Evolutionary conservation across 805 yeast genomes (phyloP), one percentile per base, ranked within the genome.

Genomic region (Monosporozyma unispora): DNA sequence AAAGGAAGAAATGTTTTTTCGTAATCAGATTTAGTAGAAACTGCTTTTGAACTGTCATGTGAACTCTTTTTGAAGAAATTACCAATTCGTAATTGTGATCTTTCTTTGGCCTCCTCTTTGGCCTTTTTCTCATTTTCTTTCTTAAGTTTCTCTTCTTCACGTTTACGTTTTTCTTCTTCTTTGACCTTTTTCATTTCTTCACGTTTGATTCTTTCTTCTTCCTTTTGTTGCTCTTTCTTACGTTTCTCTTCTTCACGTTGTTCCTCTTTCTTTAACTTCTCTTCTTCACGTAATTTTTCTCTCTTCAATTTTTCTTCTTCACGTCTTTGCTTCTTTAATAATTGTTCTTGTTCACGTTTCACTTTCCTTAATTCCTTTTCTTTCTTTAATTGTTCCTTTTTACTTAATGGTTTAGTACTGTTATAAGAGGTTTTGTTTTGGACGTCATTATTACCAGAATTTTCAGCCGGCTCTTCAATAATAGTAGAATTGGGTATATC

Each of bases 71-170:
- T 57, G 54, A 67, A 64, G 44, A 64, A 65, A 47, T 66, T 70
- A 29, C 70, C 71, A 40, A 68, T 69, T 48, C 67, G 59, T 28
- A 62, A 62, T 47, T 69, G 73, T 41, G 68, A 68, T 52, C 64
- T 68, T 50, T 68, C 71, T 51, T 64, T 58, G 47, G 67, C 57
- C 53, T 60, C 64, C 50, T 63, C 64, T 39, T 63, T 57, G 25
- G 50, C 46, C 42, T 43, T 63, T 61, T 51, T 63, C 56, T 57
- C 63, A 46, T 55, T 57, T 42, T 57, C 63, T 50, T 49, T 57
- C 46, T 54, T 55, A 16, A 48, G 43, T 40, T 53, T 60, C 41
- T 62, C 67, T 41, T 41, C 42, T 19, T 39, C 42, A 39, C 42
- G 42, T 44, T 52, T 49, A n/a, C 29, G 44, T 47, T 45, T 50